Conservation (phyloP, 164 flowering plant species). For the Berberis thunbergii region DNA sequence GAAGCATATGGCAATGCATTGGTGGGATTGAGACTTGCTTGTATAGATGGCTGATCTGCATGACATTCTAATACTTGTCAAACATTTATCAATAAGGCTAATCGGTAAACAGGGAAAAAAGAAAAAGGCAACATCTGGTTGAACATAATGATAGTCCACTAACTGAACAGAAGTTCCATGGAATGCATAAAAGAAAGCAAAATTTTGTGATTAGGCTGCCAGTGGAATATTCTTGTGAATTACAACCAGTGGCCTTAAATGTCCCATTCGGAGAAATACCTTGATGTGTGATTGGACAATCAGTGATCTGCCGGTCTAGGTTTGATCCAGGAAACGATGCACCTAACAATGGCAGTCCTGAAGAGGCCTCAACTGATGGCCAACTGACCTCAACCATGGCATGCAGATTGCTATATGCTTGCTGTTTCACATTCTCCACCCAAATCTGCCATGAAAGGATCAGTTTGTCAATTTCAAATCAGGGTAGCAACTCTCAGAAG, state of each 20-base stretch:
- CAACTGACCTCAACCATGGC: conserved; percentile 19
- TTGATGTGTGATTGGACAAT: conserved; percentile 16
- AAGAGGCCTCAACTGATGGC: conserved; percentile 9
- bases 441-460: conserved; percentile 24
- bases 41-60: conserved; percentile 23
- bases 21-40: conserved; percentile 6
- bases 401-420: conserved; percentile 33
- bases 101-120: not conserved
- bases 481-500: not conserved
- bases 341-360: conserved; percentile 15
- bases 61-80: conserved; percentile 1
- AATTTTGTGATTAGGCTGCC: not conserved
- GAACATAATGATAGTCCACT: too few relatives aligned
- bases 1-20: conserved; percentile 10
- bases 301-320: conserved; percentile 10
- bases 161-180: not conserved
- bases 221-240: not conserved
- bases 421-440: conserved; percentile 39
- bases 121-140: not conserved
- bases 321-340: conserved; percentile 13
- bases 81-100: not conserved
- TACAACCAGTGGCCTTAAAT: not conserved
- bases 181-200: not conserved
- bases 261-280: conserved; percentile 19
- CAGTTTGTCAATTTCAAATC: not conserved